Conservation (phyloP, 2,329 filamentous ascomycete species). For the Metarhizium humberi region DNA sequence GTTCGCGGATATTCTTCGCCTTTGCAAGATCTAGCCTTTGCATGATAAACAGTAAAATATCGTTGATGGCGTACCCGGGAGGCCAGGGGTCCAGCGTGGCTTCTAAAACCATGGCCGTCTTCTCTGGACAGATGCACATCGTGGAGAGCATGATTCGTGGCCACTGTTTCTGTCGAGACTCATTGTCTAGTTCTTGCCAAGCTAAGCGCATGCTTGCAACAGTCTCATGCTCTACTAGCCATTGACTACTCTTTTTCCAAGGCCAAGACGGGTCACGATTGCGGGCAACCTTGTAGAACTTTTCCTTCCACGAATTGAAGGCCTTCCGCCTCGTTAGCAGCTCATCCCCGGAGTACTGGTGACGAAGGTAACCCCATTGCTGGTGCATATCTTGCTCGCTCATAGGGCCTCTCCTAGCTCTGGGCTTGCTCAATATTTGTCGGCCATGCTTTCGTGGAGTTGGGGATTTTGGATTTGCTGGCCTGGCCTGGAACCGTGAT, state of each 20-base stretch:
- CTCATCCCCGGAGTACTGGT: slow-evolving; percentile 15
- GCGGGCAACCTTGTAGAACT: slow-evolving; percentile 12
- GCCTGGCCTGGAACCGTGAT: not conserved
- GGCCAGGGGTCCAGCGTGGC: slow-evolving; percentile 27
- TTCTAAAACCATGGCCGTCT: slow-evolving; percentile 22
- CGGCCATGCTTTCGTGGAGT: not conserved
- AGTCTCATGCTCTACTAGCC: slow-evolving; percentile 20
- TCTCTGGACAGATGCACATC: slow-evolving; percentile 21
- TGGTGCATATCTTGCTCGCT: slow-evolving; percentile 6
- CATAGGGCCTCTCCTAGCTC: not conserved
- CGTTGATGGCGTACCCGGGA: slow-evolving; percentile 28
- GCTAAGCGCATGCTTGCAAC: slow-evolving; percentile 21
- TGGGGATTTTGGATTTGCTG: not conserved
- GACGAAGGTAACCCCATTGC: slow-evolving; percentile 25
- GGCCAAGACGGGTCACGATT: slow-evolving; percentile 10
- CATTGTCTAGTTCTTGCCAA: slow-evolving; percentile 21
- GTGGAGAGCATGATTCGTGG: slow-evolving; percentile 26
- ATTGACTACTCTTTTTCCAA: slow-evolving; percentile 18
- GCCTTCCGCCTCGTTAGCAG: slow-evolving; percentile 10
- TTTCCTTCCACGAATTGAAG: slow-evolving; percentile 22
- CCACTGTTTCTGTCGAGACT: slow-evolving; percentile 20
- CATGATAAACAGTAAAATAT: slow-evolving; percentile 24
- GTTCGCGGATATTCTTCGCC: slow-evolving; percentile 12
- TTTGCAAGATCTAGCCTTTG: slow-evolving; percentile 11
- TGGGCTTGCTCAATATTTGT: not conserved